phyloP scores from a whole-genome alignment of 257 asterid genomes.

The Coffea canephora region DNA sequence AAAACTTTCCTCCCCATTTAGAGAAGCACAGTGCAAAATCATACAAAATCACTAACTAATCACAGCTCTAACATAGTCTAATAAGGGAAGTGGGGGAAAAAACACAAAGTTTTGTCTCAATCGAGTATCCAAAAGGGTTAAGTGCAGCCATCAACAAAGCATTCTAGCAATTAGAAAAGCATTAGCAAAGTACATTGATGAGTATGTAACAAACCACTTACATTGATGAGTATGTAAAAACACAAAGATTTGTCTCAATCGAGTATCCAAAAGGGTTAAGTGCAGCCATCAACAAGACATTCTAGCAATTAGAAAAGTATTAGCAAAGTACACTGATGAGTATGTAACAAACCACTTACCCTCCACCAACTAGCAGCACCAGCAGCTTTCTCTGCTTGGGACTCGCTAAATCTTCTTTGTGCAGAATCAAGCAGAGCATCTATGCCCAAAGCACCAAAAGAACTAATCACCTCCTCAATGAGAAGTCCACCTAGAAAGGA shows the following conservation, averaged over 20 bases:
- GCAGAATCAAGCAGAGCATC: slow-evolving; percentile 79
- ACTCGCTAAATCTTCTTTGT: slow-evolving; percentile 72
- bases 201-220: not conserved
- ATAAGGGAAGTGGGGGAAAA: not conserved
- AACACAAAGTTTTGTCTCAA: not conserved
- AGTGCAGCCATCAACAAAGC: not conserved
- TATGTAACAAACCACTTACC: slow-evolving; percentile 50
- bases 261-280: not conserved
- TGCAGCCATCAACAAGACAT: not conserved
- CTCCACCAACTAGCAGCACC: slow-evolving; percentile 90
- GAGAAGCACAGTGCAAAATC: not conserved
- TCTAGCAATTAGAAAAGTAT: too few relatives aligned
- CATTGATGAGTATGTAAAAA: too few relatives aligned
- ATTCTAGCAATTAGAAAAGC: too few relatives aligned
- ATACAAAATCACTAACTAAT: not conserved
- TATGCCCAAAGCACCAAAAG: slow-evolving; percentile 68
- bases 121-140: not conserved
- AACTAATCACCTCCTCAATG: slow-evolving; percentile 70
- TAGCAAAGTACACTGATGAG: not conserved
- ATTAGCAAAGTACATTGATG: not conserved
- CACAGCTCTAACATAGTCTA: not conserved
- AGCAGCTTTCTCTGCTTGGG: slow-evolving; percentile 71
- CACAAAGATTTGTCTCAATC: not conserved
- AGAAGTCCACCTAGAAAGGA: slow-evolving; percentile 68
- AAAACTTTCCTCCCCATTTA: not conserved